These are phyloP conservation scores for Planoprotostelium fungivorum DNA, from an alignment of 78 protist genomes.

Conservation along the genomic window DNA sequence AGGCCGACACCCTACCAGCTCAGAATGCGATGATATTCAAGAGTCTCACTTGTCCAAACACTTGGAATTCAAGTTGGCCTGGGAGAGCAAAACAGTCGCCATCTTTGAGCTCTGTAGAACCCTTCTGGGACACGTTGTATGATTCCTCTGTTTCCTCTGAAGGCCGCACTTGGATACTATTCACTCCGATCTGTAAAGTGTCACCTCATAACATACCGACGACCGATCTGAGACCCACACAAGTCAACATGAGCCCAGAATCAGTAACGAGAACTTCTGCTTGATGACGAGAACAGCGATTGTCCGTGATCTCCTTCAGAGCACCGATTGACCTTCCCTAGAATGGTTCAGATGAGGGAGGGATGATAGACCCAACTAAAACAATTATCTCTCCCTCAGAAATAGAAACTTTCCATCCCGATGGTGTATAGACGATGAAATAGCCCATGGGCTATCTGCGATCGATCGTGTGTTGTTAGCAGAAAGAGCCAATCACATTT, in stretches of 20 bases:
- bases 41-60: background rate
- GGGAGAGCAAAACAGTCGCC: background rate
- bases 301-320: background rate
- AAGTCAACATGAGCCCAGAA: background rate
- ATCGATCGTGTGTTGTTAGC: too few relatives aligned
- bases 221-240: background rate
- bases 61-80: background rate
- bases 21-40: background rate
- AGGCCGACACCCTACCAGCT: background rate
- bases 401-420: too few relatives aligned
- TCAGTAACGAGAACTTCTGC: background rate
- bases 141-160: background rate
- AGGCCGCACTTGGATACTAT: background rate
- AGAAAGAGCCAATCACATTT: too few relatives aligned
- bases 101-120: background rate
- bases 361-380: background rate
- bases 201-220: background rate
- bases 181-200: background rate
- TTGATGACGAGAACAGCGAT: background rate
- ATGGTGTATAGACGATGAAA: too few relatives aligned
- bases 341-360: background rate
- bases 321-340: background rate
- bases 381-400: too few relatives aligned
- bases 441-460: too few relatives aligned
- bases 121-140: background rate